Evolutionary conservation across 2,329 filamentous ascomycete species (phyloP).

Genomic region (Cercospora brassicicola): DNA sequence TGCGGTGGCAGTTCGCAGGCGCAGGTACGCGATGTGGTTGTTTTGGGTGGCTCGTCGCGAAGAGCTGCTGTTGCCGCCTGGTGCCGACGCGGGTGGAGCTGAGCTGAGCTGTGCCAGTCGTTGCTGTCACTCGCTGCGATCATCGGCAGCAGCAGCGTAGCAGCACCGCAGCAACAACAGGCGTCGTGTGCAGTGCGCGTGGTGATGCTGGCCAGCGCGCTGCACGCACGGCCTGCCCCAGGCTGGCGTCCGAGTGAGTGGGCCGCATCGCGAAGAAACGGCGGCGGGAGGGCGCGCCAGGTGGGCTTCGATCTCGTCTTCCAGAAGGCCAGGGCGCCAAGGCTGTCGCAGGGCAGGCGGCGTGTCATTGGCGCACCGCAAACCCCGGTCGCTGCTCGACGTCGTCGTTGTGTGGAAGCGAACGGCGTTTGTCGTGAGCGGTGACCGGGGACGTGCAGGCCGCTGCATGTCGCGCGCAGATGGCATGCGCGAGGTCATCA

Average conservation of each 20-base stretch:
- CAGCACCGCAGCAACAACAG: background rate
- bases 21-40: constrained; percentile 7
- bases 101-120: background rate
- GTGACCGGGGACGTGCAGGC: background rate
- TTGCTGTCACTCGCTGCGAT: background rate
- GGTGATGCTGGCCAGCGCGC: background rate
- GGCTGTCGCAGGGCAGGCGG: background rate
- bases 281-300: constrained; percentile 1
- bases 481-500: background rate
- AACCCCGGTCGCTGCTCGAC: background rate
- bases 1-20: background rate
- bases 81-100: background rate
- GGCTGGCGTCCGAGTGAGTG: constrained; percentile 6
- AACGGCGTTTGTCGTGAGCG: constrained; percentile 2
- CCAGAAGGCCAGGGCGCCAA: constrained; percentile 6
- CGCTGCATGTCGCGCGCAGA: background rate
- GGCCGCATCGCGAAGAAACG: constrained; percentile 12
- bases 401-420: background rate
- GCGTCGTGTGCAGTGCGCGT: background rate
- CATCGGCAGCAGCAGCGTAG: background rate
- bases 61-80: background rate
- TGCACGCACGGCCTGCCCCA: background rate
- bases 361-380: background rate
- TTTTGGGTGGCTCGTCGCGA: background rate
- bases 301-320: constrained; percentile 9